These are phyloP conservation scores for Rusavskia elegans DNA, from an alignment of 495 filamentous ascomycete genomes.

Conservation along the genomic window DNA sequence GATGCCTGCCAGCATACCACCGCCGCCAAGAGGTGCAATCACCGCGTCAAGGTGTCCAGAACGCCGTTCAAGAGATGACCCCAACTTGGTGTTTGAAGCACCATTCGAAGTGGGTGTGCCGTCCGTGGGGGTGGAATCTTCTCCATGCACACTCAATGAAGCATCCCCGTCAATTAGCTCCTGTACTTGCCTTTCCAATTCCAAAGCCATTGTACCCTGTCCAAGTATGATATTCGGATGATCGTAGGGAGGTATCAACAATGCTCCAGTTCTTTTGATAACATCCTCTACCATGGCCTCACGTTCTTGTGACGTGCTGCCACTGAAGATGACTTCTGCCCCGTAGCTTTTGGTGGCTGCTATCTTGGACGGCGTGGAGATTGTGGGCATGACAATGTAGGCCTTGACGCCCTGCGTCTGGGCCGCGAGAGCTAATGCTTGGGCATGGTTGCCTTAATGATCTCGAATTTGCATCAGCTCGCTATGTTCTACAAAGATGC, in stretches of 20 bases:
- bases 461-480: too few relatives aligned
- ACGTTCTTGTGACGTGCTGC: conserved; percentile 63
- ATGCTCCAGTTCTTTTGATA: conserved; percentile 50
- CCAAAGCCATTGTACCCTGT: conserved; percentile 78
- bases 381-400: conserved; percentile 80
- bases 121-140: background rate
- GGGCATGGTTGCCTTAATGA: conserved; percentile 73
- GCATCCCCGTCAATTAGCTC: conserved; percentile 26
- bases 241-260: conserved; percentile 78
- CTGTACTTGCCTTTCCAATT: conserved; percentile 55
- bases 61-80: conserved; percentile 3
- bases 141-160: conserved; percentile 6
- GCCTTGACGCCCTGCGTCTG: conserved; percentile 46
- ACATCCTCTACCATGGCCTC: conserved; percentile 59
- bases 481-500: too few relatives aligned
- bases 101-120: background rate
- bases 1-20: conserved; percentile 73
- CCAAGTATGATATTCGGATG: conserved; percentile 82
- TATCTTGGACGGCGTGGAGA: conserved; percentile 73
- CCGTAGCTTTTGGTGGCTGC: conserved; percentile 62
- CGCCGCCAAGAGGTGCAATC: conserved; percentile 76
- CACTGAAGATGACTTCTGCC: conserved; percentile 67
- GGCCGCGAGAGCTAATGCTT: conserved; percentile 82
- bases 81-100: background rate
- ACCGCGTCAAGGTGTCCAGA: conserved; percentile 47